phyloP scores from a whole-genome alignment of 345 rosid genomes.

The Salix arbutifolia region DNA sequence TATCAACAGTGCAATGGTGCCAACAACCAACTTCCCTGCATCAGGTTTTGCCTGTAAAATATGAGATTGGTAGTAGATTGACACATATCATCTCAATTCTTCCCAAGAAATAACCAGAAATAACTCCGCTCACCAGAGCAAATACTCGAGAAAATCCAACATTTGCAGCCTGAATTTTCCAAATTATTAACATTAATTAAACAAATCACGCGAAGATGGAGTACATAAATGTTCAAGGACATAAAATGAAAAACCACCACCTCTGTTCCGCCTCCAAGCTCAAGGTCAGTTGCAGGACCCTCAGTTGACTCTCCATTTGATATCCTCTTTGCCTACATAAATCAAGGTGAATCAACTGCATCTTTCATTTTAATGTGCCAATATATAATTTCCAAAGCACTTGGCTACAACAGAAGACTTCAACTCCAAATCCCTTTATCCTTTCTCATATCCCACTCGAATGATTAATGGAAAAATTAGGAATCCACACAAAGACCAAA shows the following conservation, averaged over 20 bases:
- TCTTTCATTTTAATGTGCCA: neutral
- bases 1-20: conserved; percentile 68
- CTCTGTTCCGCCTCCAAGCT: conserved; percentile 58
- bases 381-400: neutral
- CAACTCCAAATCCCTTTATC: neutral
- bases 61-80: neutral
- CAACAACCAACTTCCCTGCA: conserved; percentile 64
- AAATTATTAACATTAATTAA: conserved; percentile 11
- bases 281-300: conserved; percentile 47
- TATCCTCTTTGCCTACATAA: conserved; percentile 34
- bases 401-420: neutral
- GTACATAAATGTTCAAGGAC: conserved; percentile 1
- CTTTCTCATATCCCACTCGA: neutral
- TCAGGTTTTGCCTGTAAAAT: conserved; percentile 70
- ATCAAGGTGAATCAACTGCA: neutral
- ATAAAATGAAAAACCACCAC: conserved; percentile 26
- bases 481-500: neutral
- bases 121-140: conserved; percentile 51
- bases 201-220: neutral
- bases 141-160: conserved; percentile 67
- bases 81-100: neutral
- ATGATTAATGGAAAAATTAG: neutral
- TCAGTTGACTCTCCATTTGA: conserved; percentile 38
- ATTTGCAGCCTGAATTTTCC: conserved; percentile 58
- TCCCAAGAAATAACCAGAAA: neutral